Conservation (phyloP, 352 stramenopile species). For the Nothophytophthora sp. region DNA sequence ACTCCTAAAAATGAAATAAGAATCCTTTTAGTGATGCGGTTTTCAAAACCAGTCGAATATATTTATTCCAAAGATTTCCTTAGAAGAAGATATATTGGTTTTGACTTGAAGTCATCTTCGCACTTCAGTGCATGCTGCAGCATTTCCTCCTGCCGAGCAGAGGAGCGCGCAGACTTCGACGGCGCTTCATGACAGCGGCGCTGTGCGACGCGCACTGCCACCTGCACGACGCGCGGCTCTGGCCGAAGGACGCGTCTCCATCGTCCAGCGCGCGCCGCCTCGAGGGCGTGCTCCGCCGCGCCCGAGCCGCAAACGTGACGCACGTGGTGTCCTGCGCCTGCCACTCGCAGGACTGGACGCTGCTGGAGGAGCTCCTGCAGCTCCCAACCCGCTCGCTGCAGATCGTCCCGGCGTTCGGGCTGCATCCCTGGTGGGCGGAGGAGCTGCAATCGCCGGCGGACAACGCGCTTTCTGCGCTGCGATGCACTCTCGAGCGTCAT, state of each 20-base stretch:
- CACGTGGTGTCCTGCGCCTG: slow-evolving; percentile 67
- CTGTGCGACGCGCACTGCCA: slow-evolving; percentile 75
- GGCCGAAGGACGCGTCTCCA: slow-evolving; percentile 6
- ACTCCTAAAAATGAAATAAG: too few relatives aligned
- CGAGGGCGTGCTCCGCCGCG: slow-evolving; percentile 37
- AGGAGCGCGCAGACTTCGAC: too few relatives aligned
- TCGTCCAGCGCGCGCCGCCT: slow-evolving; percentile 22
- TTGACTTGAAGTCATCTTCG: too few relatives aligned
- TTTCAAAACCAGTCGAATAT: too few relatives aligned
- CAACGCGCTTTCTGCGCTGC: slow-evolving; percentile 37
- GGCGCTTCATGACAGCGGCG: slow-evolving; percentile 15
- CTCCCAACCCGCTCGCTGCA: slow-evolving; percentile 4
- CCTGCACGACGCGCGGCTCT: slow-evolving; percentile 56
- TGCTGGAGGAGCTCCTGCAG: slow-evolving; percentile 45
- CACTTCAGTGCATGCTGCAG: too few relatives aligned
- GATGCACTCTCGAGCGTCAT: slow-evolving; percentile 32
- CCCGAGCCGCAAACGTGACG: slow-evolving; percentile 33
- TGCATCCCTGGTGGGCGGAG: slow-evolving; percentile 78
- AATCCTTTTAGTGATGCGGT: too few relatives aligned
- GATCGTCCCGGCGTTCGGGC: slow-evolving; percentile 62
- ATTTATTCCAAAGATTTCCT: too few relatives aligned
- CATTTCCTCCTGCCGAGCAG: too few relatives aligned
- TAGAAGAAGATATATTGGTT: too few relatives aligned
- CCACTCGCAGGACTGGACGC: slow-evolving; percentile 57
- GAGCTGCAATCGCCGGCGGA: slow-evolving; percentile 9